Conservation (phyloP, 2,329 filamentous ascomycete species). For the Endoconidiophora laricicola region DNA sequence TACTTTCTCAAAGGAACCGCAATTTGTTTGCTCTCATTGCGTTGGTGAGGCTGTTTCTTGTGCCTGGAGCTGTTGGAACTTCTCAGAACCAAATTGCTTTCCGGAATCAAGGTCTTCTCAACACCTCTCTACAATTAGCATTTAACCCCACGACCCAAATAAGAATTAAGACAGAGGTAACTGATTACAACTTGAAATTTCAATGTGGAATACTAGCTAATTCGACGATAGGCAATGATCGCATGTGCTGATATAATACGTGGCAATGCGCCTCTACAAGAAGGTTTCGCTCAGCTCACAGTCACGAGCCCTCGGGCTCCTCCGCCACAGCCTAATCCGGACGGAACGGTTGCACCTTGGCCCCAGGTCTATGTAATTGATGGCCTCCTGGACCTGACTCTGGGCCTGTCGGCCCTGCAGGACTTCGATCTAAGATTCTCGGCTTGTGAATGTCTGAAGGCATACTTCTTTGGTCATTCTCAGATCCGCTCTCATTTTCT, state of each 20-base stretch:
- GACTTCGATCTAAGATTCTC: conserved; percentile 69
- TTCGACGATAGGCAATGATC: conserved; percentile 45
- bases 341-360: conserved; percentile 14
- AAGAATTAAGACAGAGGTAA: conserved; percentile 66
- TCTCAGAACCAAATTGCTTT: conserved; percentile 72
- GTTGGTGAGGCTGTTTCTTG: conserved; percentile 72
- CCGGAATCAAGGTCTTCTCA: conserved; percentile 65
- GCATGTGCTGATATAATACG: conserved; percentile 81
- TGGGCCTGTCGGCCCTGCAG: conserved; percentile 48
- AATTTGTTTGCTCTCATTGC: conserved; percentile 83
- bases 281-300: conserved; percentile 74
- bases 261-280: conserved; percentile 64
- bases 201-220: conserved; percentile 1
- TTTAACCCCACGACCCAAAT: conserved; percentile 59
- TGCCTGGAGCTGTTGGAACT: conserved; percentile 63
- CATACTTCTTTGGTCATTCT: conserved; percentile 71
- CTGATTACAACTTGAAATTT: conserved; percentile 12
- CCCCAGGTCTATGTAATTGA: conserved; percentile 78
- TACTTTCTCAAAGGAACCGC: conserved; percentile 62
- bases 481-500: conserved; percentile 77
- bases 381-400: conserved; percentile 66
- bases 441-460: conserved; percentile 78
- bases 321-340: conserved; percentile 21
- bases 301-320: conserved; percentile 32
- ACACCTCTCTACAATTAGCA: conserved; percentile 64